Evolutionary conservation across 2,329 filamentous ascomycete species (phyloP).

Genomic region (Colletotrichum tanaceti): DNA sequence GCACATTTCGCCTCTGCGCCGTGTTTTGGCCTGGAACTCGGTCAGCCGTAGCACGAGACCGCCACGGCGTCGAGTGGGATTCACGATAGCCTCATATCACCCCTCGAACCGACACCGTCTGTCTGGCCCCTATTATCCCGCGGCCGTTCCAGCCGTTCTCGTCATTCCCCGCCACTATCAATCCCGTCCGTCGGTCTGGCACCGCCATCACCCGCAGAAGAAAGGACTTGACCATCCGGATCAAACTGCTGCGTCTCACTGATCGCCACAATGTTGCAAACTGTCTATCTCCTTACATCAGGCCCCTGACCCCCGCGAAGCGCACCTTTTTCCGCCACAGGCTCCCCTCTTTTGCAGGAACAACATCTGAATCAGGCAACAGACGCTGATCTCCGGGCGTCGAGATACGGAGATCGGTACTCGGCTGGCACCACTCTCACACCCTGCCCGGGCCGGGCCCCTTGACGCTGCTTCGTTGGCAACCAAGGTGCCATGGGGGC

Average conservation of each 20-base stretch:
- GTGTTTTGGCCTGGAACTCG: constrained; percentile 25
- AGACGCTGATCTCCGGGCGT: constrained; percentile 16
- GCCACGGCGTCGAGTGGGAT: constrained; percentile 22
- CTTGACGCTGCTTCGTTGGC: constrained; percentile 36
- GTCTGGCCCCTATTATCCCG: constrained; percentile 9
- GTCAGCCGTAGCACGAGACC: constrained; percentile 11
- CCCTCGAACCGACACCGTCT: constrained; percentile 14
- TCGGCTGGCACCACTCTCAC: constrained; percentile 37
- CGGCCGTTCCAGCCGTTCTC: neutral
- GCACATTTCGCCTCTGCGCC: neutral
- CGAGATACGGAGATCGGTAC: constrained; percentile 35
- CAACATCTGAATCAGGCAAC: constrained; percentile 23
- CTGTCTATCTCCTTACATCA: neutral
- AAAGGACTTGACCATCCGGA: neutral
- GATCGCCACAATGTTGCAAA: constrained; percentile 21
- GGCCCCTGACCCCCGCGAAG: constrained; percentile 11
- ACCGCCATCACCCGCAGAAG: too few relatives aligned
- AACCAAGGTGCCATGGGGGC: constrained; percentile 16
- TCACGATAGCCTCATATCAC: constrained; percentile 34
- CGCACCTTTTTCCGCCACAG: constrained; percentile 23
- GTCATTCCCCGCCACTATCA: constrained; percentile 23
- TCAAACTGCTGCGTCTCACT: constrained; percentile 21
- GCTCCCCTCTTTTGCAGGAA: constrained; percentile 18
- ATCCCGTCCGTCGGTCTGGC: neutral
- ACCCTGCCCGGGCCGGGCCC: constrained; percentile 25